Evolutionary conservation across 352 stramenopile species (phyloP).

Genomic region (Pythium insidiosum): DNA sequence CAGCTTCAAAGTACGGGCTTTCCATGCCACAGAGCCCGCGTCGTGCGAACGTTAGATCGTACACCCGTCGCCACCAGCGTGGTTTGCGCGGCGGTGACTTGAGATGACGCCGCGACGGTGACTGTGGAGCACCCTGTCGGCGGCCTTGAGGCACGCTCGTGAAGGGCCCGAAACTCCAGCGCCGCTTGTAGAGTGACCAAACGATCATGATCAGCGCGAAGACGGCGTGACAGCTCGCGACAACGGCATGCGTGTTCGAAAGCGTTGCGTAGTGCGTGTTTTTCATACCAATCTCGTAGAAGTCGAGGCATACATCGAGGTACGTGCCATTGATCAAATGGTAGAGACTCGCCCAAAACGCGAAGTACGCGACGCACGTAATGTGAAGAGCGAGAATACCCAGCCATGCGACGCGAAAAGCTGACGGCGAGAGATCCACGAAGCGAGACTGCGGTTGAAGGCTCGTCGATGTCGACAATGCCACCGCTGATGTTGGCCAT

Average conservation of each 20-base stretch:
- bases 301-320: neutral
- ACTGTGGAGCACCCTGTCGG: no score
- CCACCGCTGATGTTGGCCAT: no score
- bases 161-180: neutral
- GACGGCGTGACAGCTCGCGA: neutral
- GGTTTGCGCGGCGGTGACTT: no score
- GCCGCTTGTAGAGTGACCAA: neutral
- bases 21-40: constrained; percentile 13
- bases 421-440: neutral
- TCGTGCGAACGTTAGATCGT: neutral
- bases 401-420: neutral
- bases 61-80: no score
- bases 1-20: constrained; percentile 9
- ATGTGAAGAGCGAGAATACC: neutral
- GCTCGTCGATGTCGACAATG: no score
- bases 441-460: neutral
- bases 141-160: neutral
- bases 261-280: neutral
- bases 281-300: neutral
- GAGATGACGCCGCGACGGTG: no score
- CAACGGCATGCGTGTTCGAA: neutral
- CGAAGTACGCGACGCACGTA: neutral
- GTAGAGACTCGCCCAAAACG: neutral
- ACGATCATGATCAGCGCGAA: neutral
- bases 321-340: neutral